Evolutionary conservation across 2,329 filamentous ascomycete genomes (phyloP).

Genomic region (Nothophaeocryptopus gaeumannii): DNA sequence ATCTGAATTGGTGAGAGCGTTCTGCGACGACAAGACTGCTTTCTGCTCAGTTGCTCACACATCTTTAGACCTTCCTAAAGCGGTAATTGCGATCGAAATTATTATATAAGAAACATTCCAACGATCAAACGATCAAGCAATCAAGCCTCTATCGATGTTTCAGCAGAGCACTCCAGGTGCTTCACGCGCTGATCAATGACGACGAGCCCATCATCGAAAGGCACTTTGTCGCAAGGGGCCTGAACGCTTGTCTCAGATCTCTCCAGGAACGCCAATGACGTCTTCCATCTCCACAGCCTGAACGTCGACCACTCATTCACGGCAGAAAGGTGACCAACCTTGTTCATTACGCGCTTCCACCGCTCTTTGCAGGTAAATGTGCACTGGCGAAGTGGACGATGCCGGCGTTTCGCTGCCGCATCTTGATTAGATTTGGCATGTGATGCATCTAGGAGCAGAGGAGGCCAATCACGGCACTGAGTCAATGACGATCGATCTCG

Average conservation of each 20-base stretch:
- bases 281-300: slow-evolving; percentile 2
- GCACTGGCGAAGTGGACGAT: neutral
- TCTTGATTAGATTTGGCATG: slow-evolving; percentile 5
- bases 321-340: neutral
- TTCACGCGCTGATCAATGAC: too few species aligned
- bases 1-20: too few species aligned
- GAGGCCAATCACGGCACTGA: neutral
- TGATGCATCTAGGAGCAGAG: neutral
- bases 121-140: too few species aligned
- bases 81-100: too few species aligned
- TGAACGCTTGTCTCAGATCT: neutral
- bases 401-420: neutral
- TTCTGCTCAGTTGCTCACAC: too few species aligned
- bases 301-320: neutral
- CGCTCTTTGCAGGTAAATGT: neutral
- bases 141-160: too few species aligned
- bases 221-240: neutral
- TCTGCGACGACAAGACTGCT: too few species aligned
- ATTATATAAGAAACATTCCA: too few species aligned
- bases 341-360: neutral
- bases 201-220: too few species aligned
- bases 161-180: too few species aligned
- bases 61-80: too few species aligned
- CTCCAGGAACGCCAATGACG: slow-evolving; percentile 8
- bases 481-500: neutral